Percentiles rank a stretch among this genome's conserved stretches.
phyloP scores from a whole-genome alignment of 192 early-diverging fungal species.

The Entomortierella parvispora region DNA sequence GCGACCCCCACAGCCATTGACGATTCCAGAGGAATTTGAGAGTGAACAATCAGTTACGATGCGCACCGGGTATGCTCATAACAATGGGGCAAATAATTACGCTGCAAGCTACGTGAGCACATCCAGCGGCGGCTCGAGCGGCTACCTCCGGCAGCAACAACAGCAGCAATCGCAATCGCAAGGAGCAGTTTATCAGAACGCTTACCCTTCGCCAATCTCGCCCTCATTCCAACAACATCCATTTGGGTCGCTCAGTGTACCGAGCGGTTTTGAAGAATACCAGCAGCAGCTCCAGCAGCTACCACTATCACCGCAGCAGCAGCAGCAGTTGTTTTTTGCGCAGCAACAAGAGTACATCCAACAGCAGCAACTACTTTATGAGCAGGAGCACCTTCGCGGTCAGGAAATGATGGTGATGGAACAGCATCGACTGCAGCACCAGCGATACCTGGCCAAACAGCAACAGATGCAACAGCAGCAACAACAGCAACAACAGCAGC shows the following conservation, averaged over 20 bases:
- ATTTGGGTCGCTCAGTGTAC: background rate
- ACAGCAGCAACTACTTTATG: constrained; percentile 3
- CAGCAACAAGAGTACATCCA: constrained; percentile 17
- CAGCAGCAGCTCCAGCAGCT: constrained; percentile 3
- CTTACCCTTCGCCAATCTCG: constrained; percentile 13
- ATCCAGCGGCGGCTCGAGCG: background rate
- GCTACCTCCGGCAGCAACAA: background rate
- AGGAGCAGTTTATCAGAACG: background rate
- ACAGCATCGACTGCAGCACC: constrained; percentile 15
- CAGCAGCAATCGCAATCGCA: background rate
- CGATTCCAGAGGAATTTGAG: constrained; percentile 13
- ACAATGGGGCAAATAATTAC: background rate
- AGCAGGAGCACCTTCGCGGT: constrained; percentile 3
- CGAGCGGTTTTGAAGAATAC: background rate
- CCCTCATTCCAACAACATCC: constrained; percentile 18
- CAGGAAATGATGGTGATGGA: constrained; percentile 25
- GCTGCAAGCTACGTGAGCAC: background rate
- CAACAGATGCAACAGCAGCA: constrained; percentile 2
- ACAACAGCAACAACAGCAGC: background rate
- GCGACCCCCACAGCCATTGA: background rate
- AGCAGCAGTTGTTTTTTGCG: constrained; percentile 2
- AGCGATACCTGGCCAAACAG: constrained; percentile 7
- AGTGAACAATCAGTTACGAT: background rate
- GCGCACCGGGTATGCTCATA: background rate
- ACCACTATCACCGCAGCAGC: background rate